Percentiles rank a stretch among this genome's conserved stretches.
These are phyloP conservation scores for Zychaea mexicana DNA, from an alignment of 371 early-diverging fungal species.

Conservation along the genomic window DNA sequence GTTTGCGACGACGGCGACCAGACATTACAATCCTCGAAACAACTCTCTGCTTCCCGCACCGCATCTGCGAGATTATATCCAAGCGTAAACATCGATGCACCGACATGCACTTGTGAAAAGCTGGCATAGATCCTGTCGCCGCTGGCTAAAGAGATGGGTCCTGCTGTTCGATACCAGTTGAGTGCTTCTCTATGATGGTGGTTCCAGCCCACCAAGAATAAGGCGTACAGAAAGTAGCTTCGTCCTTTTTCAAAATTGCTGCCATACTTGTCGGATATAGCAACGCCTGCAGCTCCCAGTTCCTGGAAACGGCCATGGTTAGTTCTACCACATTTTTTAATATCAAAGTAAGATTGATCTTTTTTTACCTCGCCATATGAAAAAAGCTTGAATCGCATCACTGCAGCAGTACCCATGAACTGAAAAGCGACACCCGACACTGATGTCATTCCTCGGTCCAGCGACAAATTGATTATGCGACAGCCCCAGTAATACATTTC, in stretches of 20 bases:
- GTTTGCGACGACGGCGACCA: constrained; percentile 41
- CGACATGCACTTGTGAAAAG: constrained; percentile 33
- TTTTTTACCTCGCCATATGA: constrained; percentile 34
- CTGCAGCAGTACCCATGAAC: constrained; percentile 34
- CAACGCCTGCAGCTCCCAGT: constrained; percentile 36
- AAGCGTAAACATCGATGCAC: constrained; percentile 16
- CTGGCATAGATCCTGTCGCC: constrained; percentile 48
- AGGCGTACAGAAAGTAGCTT: constrained; percentile 27
- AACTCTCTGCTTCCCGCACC: constrained; percentile 31
- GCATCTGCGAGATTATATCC: constrained; percentile 27
- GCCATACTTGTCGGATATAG: constrained; percentile 29
- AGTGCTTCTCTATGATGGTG: constrained; percentile 28
- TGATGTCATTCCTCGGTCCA: constrained; percentile 23
- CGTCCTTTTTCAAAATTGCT: constrained; percentile 37
- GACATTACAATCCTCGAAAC: constrained; percentile 37
- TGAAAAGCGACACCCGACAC: constrained; percentile 30
- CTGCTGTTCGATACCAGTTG: constrained; percentile 11
- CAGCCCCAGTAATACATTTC: constrained; percentile 41
- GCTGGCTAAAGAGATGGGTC: constrained; percentile 20
- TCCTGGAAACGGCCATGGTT: constrained; percentile 13
- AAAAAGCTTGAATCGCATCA: constrained; percentile 23
- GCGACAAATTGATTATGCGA: constrained; percentile 25
- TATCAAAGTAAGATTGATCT: not conserved
- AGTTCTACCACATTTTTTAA: not conserved
- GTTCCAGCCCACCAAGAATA: constrained; percentile 36